Evolutionary conservation across 116 monocot species (phyloP), one percentile per base, ranked within the genome.

Genomic region (Phalaenopsis hybrid): DNA sequence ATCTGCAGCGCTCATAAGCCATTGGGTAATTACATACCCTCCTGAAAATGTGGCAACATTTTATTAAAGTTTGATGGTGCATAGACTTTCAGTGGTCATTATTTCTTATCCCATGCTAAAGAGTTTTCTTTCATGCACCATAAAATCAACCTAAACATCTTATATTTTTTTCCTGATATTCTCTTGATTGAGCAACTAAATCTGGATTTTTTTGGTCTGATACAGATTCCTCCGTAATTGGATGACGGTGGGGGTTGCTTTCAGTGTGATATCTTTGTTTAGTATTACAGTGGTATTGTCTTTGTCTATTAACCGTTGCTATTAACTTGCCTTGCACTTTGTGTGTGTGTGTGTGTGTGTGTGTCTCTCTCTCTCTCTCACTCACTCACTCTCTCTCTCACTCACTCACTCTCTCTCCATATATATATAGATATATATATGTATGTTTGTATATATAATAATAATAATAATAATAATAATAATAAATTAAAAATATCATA

Each of bases 191-290:
- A 67, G 21, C 37, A 33, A 37, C 18, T 46, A 18, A 45, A 48
- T 23, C 49, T 7, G 50, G 5, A 44, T 78, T 65, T 78, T 37
- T 76, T 79, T 74, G 70, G 21, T 76, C 34, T 67, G 78, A 2
- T 46, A 57, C 86, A 94, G 94, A 77, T 92, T 81, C 73, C 82
- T 90, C 57, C 80, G 63, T 55, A 41, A 76, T 82, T 94, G 94
- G 94, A 90, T 94, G 81, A 79, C 90, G 76, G 48, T 92, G 50
- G 94, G 94, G 2, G 90, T 87, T 74, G 87, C 55, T 55, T 83
- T 88, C 48, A 82, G 90, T 82, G 33, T 87, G 37, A 8, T 87
- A 75, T 81, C 85, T 81, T 79, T 88, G 73, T n/a, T 86, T 76
- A 81, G 85, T 49, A 61, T 87, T 68, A 88, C 85, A 79, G 16